A percentile compares a stretch with the other conserved stretches of the same genome.
Evolutionary conservation across 164 flowering plant species (phyloP).

Genomic region (Chimonanthus praecox): DNA sequence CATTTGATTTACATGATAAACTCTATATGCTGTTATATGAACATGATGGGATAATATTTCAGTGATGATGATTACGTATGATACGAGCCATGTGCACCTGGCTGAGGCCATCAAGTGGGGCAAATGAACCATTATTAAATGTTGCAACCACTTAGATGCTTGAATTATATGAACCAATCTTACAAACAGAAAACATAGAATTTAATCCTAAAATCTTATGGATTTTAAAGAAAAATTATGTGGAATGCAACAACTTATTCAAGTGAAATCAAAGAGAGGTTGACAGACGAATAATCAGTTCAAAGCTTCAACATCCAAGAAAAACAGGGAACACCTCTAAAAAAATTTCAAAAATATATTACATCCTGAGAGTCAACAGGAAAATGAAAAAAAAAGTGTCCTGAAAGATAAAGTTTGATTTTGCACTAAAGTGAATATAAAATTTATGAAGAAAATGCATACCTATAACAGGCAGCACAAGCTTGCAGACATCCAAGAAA

Average conservation of each 20-base stretch:
- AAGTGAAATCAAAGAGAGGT: background rate
- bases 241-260: background rate
- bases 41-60: too few species aligned
- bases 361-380: background rate
- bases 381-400: background rate
- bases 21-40: too few species aligned
- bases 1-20: too few species aligned
- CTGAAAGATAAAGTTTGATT: background rate
- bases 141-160: too few species aligned
- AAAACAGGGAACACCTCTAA: background rate
- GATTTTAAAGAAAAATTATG: background rate
- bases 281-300: background rate
- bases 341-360: background rate
- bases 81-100: too few species aligned
- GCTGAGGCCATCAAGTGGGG: too few species aligned
- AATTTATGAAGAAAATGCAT: background rate
- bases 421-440: background rate
- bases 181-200: too few species aligned
- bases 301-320: background rate
- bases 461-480: slow-evolving; percentile 80
- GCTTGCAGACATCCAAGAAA: slow-evolving; percentile 86
- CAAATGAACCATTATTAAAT: too few species aligned
- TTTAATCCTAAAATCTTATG: too few species aligned
- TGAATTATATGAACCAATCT: too few species aligned
- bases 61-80: too few species aligned